Evolutionary conservation across 306 rosid genomes (phyloP).

Genomic region (Cicer judaicum): DNA sequence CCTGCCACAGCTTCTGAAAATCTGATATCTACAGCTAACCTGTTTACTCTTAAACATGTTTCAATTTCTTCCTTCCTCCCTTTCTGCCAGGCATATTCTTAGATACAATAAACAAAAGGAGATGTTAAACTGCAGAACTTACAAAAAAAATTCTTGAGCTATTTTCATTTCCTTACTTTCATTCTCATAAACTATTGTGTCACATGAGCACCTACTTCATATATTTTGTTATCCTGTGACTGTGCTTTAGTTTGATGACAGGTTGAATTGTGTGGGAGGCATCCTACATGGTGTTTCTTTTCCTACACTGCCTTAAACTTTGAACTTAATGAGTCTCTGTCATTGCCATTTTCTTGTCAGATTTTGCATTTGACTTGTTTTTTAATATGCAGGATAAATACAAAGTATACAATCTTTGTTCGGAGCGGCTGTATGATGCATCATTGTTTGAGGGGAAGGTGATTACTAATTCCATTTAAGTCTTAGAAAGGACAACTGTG

Average conservation of each 20-base stretch:
- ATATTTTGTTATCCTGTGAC: slow-evolving; percentile 27
- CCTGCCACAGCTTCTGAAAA: slow-evolving; percentile 5
- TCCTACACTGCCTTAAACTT: slow-evolving; percentile 10
- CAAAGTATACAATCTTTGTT: slow-evolving; percentile 97
- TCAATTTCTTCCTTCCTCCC: not conserved
- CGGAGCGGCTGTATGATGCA: slow-evolving; percentile 97
- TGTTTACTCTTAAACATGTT: slow-evolving; percentile 11
- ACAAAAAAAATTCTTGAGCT: slow-evolving; percentile 2
- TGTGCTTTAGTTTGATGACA: slow-evolving; percentile 2
- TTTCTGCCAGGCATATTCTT: slow-evolving; percentile 10
- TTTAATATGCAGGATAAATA: slow-evolving; percentile 74
- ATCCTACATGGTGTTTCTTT: slow-evolving; percentile 31
- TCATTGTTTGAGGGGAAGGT: slow-evolving; percentile 98
- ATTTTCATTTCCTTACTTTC: slow-evolving; percentile 21
- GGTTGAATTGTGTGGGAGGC: slow-evolving; percentile 13
- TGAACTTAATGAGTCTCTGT: slow-evolving; percentile 9
- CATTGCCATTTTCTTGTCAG: slow-evolving; percentile 30
- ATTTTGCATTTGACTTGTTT: slow-evolving; percentile 42
- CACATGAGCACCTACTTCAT: slow-evolving; percentile 6
- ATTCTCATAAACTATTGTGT: slow-evolving; percentile 7
- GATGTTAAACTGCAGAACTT: slow-evolving; percentile 14
- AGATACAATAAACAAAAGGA: not conserved
- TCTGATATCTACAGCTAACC: not conserved
- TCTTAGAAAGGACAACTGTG: slow-evolving; percentile 30
- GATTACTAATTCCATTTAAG: slow-evolving; percentile 41